Base-by-base conservation (phyloP, 805 yeast genomes). In the Maudiozyma bulderi region DNA sequence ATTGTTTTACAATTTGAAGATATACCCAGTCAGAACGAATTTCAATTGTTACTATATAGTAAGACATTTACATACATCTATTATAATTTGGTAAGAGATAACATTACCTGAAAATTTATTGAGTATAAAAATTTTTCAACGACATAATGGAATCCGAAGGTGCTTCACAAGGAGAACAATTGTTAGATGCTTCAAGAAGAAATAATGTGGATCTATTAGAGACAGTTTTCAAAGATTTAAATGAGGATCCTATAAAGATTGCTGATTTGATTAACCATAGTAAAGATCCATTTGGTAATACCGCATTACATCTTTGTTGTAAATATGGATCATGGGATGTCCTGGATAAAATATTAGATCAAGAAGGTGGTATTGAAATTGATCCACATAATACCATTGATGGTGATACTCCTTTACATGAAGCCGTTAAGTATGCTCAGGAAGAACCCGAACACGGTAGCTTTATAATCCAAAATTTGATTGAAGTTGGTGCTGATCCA, bases 401-500 rank as follows among this genome's bases (percentile, higher is more conserved):
- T 47, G 90, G 89, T 38, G 90, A 86, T 54, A 87, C 97, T 1
- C 97, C 99, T 11, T 74, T 93, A 54, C 98, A 91, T 66, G 69
- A 77, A 52, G 95, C 96, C 5, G 95, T 83, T 10, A 77, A 76
- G 52, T 91, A 85, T 64, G 74, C 90, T 11, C 71, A 73, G 43
- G 81, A 80, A 29, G 96, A 91, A 60, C 86, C 93, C 0, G 96
- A 86, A 51, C 89, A 84, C 65, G 96, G 95, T 0, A 70, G 74
- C 28, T 86, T 82, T 56, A 73, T 89, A 34, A 79, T 82, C 10
- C 95, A 86, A 59, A 84, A 83, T 62, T 75, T 93, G 53, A 71
- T 93, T 40, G 96, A 90, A 59, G 95, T 95, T 31, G 98, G 99
- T 3, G 82, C 93, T 1, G 93, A 90, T 66, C 86, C 95, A 2